Conservation (phyloP, 306 rosid species). For the Astragalus glycyphyllos region DNA sequence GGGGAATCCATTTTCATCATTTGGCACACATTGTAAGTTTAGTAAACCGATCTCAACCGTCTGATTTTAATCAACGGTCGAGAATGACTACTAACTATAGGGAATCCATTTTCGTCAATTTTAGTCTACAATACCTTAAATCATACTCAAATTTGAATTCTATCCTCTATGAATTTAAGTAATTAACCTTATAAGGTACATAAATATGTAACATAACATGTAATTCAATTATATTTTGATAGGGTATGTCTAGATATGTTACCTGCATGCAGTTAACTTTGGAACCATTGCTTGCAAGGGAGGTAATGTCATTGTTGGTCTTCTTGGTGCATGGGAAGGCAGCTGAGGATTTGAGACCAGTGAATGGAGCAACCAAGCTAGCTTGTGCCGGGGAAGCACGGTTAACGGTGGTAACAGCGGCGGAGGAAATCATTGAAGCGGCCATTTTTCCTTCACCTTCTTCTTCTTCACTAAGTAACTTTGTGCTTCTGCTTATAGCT, state of each 20-base stretch:
- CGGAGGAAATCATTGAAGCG: slow-evolving; percentile 63
- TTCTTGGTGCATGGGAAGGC: slow-evolving; percentile 65
- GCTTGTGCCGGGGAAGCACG: slow-evolving; percentile 59
- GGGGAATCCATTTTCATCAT: no score
- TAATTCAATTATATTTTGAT: not conserved
- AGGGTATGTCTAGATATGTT: not conserved
- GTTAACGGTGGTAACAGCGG: slow-evolving; percentile 57
- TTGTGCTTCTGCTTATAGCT: slow-evolving; percentile 19
- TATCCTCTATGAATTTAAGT: not conserved
- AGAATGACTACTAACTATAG: no score
- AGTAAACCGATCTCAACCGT: no score
- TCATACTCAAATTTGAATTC: not conserved
- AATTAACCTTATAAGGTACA: not conserved
- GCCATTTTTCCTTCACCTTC: slow-evolving; percentile 55
- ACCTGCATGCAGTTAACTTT: slow-evolving; percentile 79
- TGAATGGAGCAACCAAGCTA: slow-evolving; percentile 69
- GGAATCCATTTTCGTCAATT: no score
- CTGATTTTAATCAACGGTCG: no score
- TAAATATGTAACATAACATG: slow-evolving; percentile 15
- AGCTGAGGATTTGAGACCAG: slow-evolving; percentile 70
- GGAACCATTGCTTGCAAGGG: slow-evolving; percentile 72
- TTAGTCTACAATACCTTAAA: not conserved
- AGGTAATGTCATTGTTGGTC: slow-evolving; percentile 68
- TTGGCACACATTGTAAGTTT: no score
- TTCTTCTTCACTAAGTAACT: not conserved